Conservation (phyloP, 1,139 yeast genomes). For the Taphrina flavorubra region DNA sequence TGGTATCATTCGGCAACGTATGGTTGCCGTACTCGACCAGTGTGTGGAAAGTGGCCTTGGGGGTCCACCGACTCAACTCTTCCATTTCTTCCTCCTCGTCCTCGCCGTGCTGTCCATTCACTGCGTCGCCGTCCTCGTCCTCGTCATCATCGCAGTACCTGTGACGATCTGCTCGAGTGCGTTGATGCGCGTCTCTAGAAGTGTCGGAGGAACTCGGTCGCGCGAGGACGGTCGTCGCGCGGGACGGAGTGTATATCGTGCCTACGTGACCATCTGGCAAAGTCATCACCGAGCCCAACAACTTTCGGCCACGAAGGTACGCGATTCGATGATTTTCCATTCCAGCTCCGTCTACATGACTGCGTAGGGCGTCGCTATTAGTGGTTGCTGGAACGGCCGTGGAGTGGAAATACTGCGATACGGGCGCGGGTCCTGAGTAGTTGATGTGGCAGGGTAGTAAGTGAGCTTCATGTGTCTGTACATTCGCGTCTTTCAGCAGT, state of each 20-base stretch:
- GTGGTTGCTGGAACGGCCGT: background rate
- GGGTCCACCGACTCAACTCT: conserved; percentile 24
- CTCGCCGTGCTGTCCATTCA: background rate
- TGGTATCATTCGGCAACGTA: conserved; percentile 4
- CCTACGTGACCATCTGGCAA: conserved; percentile 28
- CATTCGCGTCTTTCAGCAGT: background rate
- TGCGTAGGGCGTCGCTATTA: no score
- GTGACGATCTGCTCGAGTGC: no score
- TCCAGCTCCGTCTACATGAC: background rate
- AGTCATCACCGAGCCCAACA: conserved; percentile 5
- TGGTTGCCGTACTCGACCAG: conserved; percentile 20
- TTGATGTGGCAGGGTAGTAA: conserved; percentile 39
- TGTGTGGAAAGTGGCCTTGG: conserved; percentile 6
- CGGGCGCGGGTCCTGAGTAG: conserved; percentile 34
- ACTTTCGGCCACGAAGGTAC: conserved; percentile 33
- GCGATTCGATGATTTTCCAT: conserved; percentile 4
- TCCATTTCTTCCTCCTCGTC: conserved; percentile 31
- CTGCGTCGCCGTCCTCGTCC: no score
- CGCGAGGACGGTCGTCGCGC: background rate
- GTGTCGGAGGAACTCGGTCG: no score
- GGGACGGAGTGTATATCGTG: conserved; percentile 23
- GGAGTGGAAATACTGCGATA: conserved; percentile 24
- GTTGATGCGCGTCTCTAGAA: no score
- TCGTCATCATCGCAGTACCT: no score
- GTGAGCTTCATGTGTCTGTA: conserved; percentile 11